Conservation (phyloP, 1,139 yeast species). For the Hansenula sp. region DNA sequence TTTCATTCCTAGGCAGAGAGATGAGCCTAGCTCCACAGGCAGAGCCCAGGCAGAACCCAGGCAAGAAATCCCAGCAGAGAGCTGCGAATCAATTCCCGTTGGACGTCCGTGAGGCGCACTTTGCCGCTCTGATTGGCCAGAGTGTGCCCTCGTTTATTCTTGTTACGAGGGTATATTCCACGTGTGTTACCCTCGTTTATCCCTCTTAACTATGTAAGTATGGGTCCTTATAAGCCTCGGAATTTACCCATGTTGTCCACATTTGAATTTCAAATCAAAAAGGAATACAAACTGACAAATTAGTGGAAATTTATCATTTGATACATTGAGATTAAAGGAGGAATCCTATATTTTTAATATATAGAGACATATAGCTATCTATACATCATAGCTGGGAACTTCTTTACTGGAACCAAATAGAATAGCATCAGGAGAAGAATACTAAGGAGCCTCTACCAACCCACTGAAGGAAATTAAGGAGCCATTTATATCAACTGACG, state of each 20-base stretch:
- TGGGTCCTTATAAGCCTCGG: too few relatives aligned
- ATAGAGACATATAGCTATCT: too few relatives aligned
- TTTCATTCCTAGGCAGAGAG: too few relatives aligned
- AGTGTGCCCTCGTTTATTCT: too few relatives aligned
- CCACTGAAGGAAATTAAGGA: not conserved
- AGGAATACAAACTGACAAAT: not conserved
- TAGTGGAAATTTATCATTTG: not conserved
- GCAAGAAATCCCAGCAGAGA: too few relatives aligned
- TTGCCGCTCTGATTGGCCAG: not conserved
- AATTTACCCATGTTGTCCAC: not conserved
- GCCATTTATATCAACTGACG: not conserved
- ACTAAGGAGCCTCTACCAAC: not conserved
- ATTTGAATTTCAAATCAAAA: not conserved
- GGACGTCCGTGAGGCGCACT: not conserved
- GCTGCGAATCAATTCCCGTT: too few relatives aligned
- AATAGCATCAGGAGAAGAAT: too few relatives aligned
- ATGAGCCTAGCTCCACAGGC: too few relatives aligned
- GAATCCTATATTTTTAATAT: too few relatives aligned
- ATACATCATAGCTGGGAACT: too few relatives aligned
- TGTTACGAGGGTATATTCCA: not conserved
- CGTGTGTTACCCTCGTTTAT: not conserved
- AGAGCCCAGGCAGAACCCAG: not conserved
- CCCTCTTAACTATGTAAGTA: not conserved
- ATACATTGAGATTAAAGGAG: not conserved
- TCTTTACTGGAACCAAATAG: too few relatives aligned